phyloP scores from a whole-genome alignment of 768 basidiomycete species.

The Rhodotorula sphaerocarpa region DNA sequence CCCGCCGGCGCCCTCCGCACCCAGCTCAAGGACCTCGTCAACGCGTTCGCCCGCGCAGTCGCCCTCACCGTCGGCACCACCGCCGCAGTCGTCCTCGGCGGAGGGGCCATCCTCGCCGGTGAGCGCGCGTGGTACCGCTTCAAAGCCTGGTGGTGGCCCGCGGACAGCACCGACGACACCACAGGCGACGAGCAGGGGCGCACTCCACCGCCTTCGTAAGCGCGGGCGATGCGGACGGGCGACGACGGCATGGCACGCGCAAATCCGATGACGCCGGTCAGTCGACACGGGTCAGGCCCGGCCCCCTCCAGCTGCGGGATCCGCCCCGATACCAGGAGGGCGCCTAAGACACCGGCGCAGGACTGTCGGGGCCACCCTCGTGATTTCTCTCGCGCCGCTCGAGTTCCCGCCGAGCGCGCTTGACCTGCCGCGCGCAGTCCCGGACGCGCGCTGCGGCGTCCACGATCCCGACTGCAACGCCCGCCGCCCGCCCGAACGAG shows the following conservation, averaged over 20 bases:
- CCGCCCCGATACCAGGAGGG: no score
- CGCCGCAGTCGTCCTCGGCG: constrained; percentile 7
- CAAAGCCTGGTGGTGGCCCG: neutral
- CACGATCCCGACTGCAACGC: neutral
- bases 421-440: constrained; percentile 3
- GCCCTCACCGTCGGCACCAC: neutral
- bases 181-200: neutral
- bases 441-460: constrained; percentile 4
- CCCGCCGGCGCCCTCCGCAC: neutral
- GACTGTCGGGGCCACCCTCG: no score
- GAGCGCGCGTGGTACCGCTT: neutral
- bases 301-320: neutral
- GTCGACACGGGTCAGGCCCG: no score
- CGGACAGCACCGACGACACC: neutral
- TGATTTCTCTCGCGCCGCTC: neutral
- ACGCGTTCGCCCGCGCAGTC: neutral
- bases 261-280: no score
- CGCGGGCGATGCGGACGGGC: no score
- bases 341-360: no score
- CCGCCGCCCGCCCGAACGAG: neutral
- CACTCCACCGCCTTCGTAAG: neutral
- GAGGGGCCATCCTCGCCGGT: neutral
- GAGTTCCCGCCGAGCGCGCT: neutral
- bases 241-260: no score
- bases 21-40: constrained; percentile 1